Evolutionary conservation across 352 stramenopile species (phyloP), one percentile per base, ranked within the genome.

Genomic region (Thraustotheca clavata): DNA sequence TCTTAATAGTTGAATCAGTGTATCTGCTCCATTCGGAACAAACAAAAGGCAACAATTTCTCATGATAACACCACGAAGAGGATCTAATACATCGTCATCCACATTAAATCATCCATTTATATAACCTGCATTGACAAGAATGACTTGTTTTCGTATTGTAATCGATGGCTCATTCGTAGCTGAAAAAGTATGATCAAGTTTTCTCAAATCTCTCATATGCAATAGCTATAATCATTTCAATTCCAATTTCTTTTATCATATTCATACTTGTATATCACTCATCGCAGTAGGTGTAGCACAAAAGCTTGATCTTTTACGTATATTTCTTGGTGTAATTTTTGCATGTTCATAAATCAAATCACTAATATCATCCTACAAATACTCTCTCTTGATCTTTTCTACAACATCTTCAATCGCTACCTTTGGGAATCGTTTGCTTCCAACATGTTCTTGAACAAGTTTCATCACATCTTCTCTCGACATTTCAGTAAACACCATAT

Each of bases 1-100:
- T 18, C 71, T 73, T 18, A 83, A 67, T 40, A 76, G 73, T 24
- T 70, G 61, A 49, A 80, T 59, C 14, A 83, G 60, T 22, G 66
- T 79, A 57, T 83, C 75, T 26, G 68, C 70, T 9, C 75, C 75
- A 39, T 78, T 70, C 9, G 73, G 75, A 3, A 83, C 69, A 36
- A 83, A 76, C 20, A 83, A 67, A 11, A 83, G 43, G 9, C 68
- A 75, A 24, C 31, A 34, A 43, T 79, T 65, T n/a, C 76, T 74
- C 48, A 76, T 74, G 60, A 85, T 71, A 35, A 85, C 72, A 33
- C 71, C 62, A 14, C 76, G 71, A 20, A 85, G 50, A 1, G 76
- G 76, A 48, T 82, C 76, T 69, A 68, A 8, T 1, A 24, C 1
- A 62, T 3, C 14, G 31, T 49, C 35, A 48, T 9, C 1, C 26